These are phyloP conservation scores for Trichoderma sp. DNA, from an alignment of 2,329 filamentous ascomycete species.

Conservation along the genomic window DNA sequence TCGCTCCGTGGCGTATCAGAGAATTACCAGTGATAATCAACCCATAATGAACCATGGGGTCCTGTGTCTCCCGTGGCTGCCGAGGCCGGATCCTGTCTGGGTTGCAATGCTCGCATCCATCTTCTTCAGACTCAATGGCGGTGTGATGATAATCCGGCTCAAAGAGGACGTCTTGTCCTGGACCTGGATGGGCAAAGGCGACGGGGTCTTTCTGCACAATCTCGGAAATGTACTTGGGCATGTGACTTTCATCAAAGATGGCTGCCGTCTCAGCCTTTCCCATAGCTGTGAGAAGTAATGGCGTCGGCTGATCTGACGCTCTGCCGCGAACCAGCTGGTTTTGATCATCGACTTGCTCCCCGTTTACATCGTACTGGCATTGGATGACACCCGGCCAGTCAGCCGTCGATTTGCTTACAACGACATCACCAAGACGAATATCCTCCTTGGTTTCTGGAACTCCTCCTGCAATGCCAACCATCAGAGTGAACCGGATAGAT, in stretches of 20 bases:
- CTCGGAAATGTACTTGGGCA: neutral
- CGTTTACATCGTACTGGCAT: neutral
- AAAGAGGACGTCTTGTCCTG: constrained; percentile 7
- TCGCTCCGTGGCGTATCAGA: neutral
- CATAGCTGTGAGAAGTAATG: constrained; percentile 5
- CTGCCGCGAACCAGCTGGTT: neutral
- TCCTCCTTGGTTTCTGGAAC: neutral
- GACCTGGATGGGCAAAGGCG: neutral
- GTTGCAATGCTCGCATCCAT: neutral
- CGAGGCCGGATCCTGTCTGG: neutral
- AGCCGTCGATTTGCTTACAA: neutral
- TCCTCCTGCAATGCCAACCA: constrained; percentile 2
- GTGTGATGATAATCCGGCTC: neutral
- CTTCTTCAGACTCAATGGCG: neutral
- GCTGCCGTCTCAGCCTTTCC: constrained; percentile 7
- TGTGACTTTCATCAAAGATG: constrained; percentile 7
- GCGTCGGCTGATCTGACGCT: neutral
- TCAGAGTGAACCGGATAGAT: neutral
- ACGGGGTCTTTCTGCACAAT: neutral
- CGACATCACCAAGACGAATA: constrained; percentile 8
- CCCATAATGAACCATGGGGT: neutral
- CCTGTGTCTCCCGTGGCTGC: neutral
- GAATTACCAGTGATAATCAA: neutral
- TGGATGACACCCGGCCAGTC: neutral
- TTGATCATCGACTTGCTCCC: neutral